Evolutionary conservation across 2,329 filamentous ascomycete genomes (phyloP).

Genomic region (Pestalotiopsis sp.): DNA sequence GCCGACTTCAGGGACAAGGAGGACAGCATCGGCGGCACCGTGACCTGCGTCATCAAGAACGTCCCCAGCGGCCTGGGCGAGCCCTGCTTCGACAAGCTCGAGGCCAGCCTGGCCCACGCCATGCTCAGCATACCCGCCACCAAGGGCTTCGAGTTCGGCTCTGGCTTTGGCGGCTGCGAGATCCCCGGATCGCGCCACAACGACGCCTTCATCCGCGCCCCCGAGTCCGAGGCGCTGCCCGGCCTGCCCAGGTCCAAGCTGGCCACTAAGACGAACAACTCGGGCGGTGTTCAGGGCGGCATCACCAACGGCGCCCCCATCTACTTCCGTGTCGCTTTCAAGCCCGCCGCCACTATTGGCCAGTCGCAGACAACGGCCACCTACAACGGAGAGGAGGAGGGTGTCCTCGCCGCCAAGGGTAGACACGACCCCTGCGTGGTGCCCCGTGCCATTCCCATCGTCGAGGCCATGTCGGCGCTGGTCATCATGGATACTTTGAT

Average conservation of each 20-base stretch:
- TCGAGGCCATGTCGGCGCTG: conserved; percentile 88
- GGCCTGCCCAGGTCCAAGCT: conserved; percentile 60
- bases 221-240: conserved; percentile 42
- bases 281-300: conserved; percentile 90
- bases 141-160: conserved; percentile 95
- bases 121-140: conserved; percentile 95
- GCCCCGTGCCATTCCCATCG: conserved; percentile 81
- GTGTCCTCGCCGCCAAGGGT: conserved; percentile 85
- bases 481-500: conserved; percentile 85
- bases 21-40: conserved; percentile 92
- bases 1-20: conserved; percentile 73
- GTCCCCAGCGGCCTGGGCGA: conserved; percentile 85
- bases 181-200: conserved; percentile 90
- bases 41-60: conserved; percentile 90
- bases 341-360: conserved; percentile 90
- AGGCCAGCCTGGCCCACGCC: conserved; percentile 86
- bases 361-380: conserved; percentile 82
- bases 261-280: conserved; percentile 91
- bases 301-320: conserved; percentile 92
- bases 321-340: conserved; percentile 95
- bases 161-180: conserved; percentile 84
- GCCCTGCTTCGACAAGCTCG: conserved; percentile 93
- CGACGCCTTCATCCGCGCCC: conserved; percentile 73
- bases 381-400: conserved; percentile 71
- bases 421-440: conserved; percentile 94